Base-by-base conservation (phyloP, 345 rosid genomes). In the Lagerstroemia speciosa region DNA sequence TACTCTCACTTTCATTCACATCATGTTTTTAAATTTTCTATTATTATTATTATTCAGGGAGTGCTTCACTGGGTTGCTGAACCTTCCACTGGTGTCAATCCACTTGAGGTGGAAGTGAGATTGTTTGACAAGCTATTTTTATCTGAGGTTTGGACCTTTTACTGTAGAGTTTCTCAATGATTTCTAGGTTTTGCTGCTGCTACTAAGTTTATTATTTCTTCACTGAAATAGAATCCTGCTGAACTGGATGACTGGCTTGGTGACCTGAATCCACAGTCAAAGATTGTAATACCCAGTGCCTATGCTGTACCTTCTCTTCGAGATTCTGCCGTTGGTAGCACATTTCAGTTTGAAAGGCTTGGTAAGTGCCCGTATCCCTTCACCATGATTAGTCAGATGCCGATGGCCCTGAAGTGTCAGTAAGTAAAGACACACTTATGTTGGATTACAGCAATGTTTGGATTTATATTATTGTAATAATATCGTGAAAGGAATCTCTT, bases 11-110 rank as follows among this genome's bases (percentile, higher is more conserved):
- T 12, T 33, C 45, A 31, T 30, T n/a, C 37, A 71, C 67, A 16
- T 24, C 61, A 22, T 22, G 31, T 26, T 66, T 57, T 64, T 43
- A 31, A 8, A 4, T 36, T 40, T 3, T 22, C 24, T 9, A 33
- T 9, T 58, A n/a, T 26, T n/a, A 7, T 60, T 43, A 43, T 41
- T 43, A 46, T 31, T n/a, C 46, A 92, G 99, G 98, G 99, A 55
- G 97, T 92, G 77, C 92, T 92, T 64, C 99, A 94, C 73, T 94
- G 98, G 99, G 97, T 94, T 36, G 75, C 93, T 78, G 89, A 84
- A 75, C 76, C 97, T 65, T 84, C 86, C 24, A 74, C 83, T 0
- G 95, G 93, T 68, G 76, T 73, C 67, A 72, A 84, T 63, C 98
- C 96, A 34, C 76, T 91, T 73, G 80, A 78, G 73, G 80, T 89